Base-by-base conservation (phyloP, 805 yeast species). In the Wickerhamomyces hampshirensis region DNA sequence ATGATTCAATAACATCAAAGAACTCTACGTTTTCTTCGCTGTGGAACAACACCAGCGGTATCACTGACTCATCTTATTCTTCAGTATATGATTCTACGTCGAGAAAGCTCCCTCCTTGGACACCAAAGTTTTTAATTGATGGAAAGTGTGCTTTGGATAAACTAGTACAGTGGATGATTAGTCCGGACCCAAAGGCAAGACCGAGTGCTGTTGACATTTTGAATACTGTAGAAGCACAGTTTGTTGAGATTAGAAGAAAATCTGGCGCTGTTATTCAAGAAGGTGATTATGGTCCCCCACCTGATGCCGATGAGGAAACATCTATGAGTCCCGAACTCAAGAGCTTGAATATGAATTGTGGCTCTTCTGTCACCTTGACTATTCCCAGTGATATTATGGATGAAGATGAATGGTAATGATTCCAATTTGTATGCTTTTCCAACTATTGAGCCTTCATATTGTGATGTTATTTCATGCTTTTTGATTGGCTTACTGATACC, bases 221-320 rank as follows among this genome's bases (percentile, higher is more conserved):
- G 38, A 71, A 68, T 37, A 69, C 80, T 45, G 75, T 72, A 31
- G 97, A 93, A 57, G 78, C 93, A 43, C 69, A 73, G 31, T 73
- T 80, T 40, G 89, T 93, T 27, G 96, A 89, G 46, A 62, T 71
- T 37, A 71, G 91, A 42, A 70, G 96, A 35, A 84, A 83, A 55
- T 85, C 95, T 5, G 96, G 98, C 5, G 96, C 97, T 4, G 83
- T 89, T 2, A 84, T 93, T 44, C 93, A 81, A 52, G 98, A 91
- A 63, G 98, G 97, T 14, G 97, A 93, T 47, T 88, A 73, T 57
- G 98, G 98, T 0, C 96, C 97, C 1, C 66, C 67, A 40, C 80
- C 84, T 0, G 76, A 69, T 30, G 54, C 38, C 3, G 62, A 59
- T 19, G 63, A 56, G 29, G 56, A 49, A 4, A 28, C 30, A 3